Evolutionary conservation across 441 rosid genomes (phyloP), one percentile per base, ranked within the genome.

Genomic region (Mallotus japonicus): DNA sequence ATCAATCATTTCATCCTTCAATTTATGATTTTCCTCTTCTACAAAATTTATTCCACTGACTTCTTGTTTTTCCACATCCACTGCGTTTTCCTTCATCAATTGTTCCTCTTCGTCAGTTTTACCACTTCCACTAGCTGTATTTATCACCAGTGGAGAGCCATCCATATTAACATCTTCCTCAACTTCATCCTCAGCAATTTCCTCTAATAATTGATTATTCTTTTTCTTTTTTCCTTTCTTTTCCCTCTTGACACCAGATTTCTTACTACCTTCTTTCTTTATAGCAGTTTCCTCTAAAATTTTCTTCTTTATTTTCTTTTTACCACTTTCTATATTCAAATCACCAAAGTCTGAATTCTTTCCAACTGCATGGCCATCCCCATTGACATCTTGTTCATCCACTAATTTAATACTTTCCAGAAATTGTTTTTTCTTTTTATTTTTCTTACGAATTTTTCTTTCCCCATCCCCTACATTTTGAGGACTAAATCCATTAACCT

Each of bases 221-320:
- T 72, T 76, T 40, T 40, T 57, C 70, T 57, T 73, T 65, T 56
- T 66, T 62, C 20, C 65, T n/a, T 28, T 64, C 58, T 68, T 68
- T 8, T 42, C 57, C 49, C 57, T 71, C 5, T 59, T 22, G 4
- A 12, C 57, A 58, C 53, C 56, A 19, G 54, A 50, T 32, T 75
- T 24, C 2, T 17, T 5, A 49, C 46, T 65, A 0, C 50, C 56
- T 65, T 75, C 68, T n/a, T 9, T 40, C 13, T 16, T 62, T 28
- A 13, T 19, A 20, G 24, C 8, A 28, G 55, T 46, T 65, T 69
- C 42, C 54, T n/a, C 37, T 6, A 51, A 62, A 10, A 11, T 5
- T 46, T 58, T 67, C 62, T 60, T 73, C 56, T 20, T 67, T 46
- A n/a, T 51, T 46, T 74, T 74, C 67, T 40, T 74, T 40, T 51